These are phyloP conservation scores for Ilyonectria robusta DNA, from an alignment of 2,329 filamentous ascomycete genomes.

Conservation along the genomic window DNA sequence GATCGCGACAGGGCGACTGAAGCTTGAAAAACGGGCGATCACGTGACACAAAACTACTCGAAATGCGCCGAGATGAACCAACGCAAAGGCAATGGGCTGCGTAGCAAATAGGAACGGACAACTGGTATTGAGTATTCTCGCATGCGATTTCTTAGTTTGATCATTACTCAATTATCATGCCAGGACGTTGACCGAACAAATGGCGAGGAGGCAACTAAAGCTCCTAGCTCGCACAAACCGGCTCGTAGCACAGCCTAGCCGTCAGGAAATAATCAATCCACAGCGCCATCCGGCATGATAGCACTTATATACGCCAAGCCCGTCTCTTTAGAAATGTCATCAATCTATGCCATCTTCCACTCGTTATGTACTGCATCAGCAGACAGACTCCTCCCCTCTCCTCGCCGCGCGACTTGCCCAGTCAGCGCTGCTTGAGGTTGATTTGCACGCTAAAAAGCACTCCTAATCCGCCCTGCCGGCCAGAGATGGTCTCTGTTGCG, in stretches of 20 bases:
- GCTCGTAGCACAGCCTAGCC: constrained; percentile 35
- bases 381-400: constrained; percentile 34
- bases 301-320: constrained; percentile 50
- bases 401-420: constrained; percentile 40
- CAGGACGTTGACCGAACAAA: constrained; percentile 38
- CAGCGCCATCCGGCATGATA: constrained; percentile 51
- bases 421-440: constrained; percentile 28
- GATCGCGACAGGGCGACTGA: constrained; percentile 6
- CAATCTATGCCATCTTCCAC: constrained; percentile 47
- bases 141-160: constrained; percentile 35
- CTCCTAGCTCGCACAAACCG: constrained; percentile 42
- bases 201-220: constrained; percentile 30
- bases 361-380: constrained; percentile 45
- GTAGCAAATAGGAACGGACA: neutral
- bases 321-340: constrained; percentile 46
- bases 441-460: constrained; percentile 17
- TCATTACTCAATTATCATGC: constrained; percentile 52
- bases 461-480: constrained; percentile 30
- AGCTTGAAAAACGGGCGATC: constrained; percentile 3
- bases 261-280: constrained; percentile 49
- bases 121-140: constrained; percentile 10
- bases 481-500: constrained; percentile 27
- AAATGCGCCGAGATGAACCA: neutral
- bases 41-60: neutral
- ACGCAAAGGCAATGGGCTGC: neutral